Evolutionary conservation across 441 rosid genomes (phyloP), one percentile per base, ranked within the genome.

Genomic region (Croton setiger): DNA sequence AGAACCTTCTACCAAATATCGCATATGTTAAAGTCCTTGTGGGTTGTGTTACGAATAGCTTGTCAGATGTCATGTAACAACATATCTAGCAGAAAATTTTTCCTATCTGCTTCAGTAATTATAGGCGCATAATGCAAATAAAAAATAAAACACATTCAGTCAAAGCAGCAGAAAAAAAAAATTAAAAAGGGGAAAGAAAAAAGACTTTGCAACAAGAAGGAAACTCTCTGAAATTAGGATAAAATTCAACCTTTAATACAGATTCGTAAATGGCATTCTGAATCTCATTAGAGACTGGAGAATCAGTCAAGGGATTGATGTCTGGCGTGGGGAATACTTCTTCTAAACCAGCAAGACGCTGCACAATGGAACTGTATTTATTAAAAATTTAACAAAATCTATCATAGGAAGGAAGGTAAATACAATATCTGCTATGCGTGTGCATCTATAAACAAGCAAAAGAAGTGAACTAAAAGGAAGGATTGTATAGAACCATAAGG

Each of bases 341-440:
- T 74, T 93, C 97, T 63, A 85, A 84, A 65, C 86, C 92, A 53
- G 92, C 92, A 70, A 91, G 77, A 63, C 90, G 91, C 98, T 93
- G 91, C 78, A 21, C 79, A 69, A 81, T 73, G 75, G 57, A 72
- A 37, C 70, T 72, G 64, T 65, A 73, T 69, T 64, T 67, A 44
- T 68, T 76, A 59, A 77, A 37, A 66, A 43, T 67, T 68, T 62
- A 51, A 39, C 23, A 65, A 63, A 57, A 41, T 36, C 39, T 51
- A 17, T n/a, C 57, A 31, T 15, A 43, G 45, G 12, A 57, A 65
- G 57, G 21, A 58, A 51, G 64, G 35, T 18, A 43, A 47, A 17
- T 44, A n/a, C 18, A 39, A 33, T n/a, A n/a, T n/a, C n/a, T n/a
- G n/a, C n/a, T n/a, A n/a, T n/a, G n/a, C n/a, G n/a, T n/a, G n/a